phyloP scores from a whole-genome alignment of 2,329 filamentous ascomycete genomes.

The Penicillium brasilianum region DNA sequence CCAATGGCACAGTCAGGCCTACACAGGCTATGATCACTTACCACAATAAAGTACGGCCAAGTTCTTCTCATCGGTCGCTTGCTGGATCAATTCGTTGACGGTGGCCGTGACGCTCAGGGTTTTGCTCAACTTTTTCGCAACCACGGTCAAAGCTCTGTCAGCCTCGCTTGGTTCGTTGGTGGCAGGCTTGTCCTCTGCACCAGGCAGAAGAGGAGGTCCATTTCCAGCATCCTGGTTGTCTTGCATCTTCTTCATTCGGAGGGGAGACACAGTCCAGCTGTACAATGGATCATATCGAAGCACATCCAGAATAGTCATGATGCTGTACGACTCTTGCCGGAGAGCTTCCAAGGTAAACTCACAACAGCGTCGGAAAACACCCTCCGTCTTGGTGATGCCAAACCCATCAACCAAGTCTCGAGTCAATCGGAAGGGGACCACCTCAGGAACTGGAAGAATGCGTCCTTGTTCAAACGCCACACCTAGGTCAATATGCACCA shows the following conservation, averaged over 20 bases:
- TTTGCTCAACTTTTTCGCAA: conserved; percentile 94
- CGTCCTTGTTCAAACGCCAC: conserved; percentile 97
- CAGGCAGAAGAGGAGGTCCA: conserved; percentile 43
- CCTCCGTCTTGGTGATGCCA: conserved; percentile 93
- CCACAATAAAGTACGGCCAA: conserved; percentile 86
- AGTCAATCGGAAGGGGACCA: conserved; percentile 93
- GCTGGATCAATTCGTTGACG: conserved; percentile 95
- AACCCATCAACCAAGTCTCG: conserved; percentile 96
- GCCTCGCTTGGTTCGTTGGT: conserved; percentile 75
- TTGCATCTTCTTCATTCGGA: conserved; percentile 70
- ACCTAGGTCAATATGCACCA: conserved; percentile 94
- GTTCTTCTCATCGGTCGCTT: conserved; percentile 91
- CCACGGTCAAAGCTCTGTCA: conserved; percentile 86
- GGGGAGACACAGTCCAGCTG: conserved; percentile 85
- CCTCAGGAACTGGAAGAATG: conserved; percentile 91
- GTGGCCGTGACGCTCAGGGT: conserved; percentile 92
- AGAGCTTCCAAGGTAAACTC: conserved; percentile 96
- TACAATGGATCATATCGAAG: conserved; percentile 97
- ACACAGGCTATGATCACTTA: conserved; percentile 10
- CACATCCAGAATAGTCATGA: conserved; percentile 98
- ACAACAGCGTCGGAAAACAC: conserved; percentile 95
- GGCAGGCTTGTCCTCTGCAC: conserved; percentile 42
- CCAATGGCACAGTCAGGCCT: too few relatives aligned
- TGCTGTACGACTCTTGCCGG: conserved; percentile 92
- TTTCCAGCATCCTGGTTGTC: conserved; percentile 55